Conservation (phyloP, 164 flowering plant species). For the Vitis labrusca region DNA sequence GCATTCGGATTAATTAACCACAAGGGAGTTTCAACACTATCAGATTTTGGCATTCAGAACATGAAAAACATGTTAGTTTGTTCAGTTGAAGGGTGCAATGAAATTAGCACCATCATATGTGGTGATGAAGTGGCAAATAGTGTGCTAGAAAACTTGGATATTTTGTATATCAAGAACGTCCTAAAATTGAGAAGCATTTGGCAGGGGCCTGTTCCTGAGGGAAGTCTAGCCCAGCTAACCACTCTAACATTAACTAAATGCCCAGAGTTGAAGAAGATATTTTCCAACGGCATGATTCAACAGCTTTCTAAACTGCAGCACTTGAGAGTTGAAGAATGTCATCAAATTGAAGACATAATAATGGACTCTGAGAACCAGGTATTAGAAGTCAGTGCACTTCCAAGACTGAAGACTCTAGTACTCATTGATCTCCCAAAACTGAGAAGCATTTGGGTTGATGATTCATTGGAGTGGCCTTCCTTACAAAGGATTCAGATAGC, state of each 20-base stretch:
- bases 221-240: not conserved
- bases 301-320: conserved; percentile 6
- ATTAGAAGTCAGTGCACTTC: not conserved
- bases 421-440: conserved; percentile 8
- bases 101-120: conserved; percentile 5
- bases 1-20: conserved; percentile 15
- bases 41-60: conserved; percentile 11
- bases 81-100: conserved; percentile 9
- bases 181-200: conserved; percentile 9
- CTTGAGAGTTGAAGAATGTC: conserved; percentile 5
- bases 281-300: conserved; percentile 3
- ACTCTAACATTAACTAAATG: conserved; percentile 4
- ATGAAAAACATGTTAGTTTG: conserved; percentile 6
- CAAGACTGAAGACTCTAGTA: conserved; percentile 4
- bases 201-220: conserved; percentile 5
- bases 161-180: not conserved
- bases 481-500: conserved; percentile 2
- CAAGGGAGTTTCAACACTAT: conserved; percentile 2
- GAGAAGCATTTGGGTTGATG: not conserved
- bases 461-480: conserved; percentile 10
- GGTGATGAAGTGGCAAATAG: not conserved
- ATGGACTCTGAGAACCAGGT: not conserved
- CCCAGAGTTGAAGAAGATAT: conserved; percentile 5
- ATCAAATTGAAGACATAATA: conserved; percentile 8
- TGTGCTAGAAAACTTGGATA: not conserved